These are phyloP conservation scores for Corylus avellana DNA, from an alignment of 306 rosid species.

Conservation along the genomic window DNA sequence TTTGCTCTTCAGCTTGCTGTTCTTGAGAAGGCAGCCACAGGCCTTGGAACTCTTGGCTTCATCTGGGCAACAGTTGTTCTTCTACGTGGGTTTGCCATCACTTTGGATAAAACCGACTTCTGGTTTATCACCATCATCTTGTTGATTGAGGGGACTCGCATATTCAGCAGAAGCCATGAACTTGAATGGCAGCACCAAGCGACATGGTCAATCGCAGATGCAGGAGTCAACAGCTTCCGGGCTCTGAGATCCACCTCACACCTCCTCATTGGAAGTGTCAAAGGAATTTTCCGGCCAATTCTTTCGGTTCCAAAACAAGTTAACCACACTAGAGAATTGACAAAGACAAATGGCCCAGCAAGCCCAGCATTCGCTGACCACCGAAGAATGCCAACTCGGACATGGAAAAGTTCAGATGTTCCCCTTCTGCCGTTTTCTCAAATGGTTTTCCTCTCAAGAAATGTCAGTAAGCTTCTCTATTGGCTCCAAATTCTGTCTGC, in stretches of 20 bases:
- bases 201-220: slow-evolving; percentile 79
- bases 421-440: slow-evolving; percentile 75
- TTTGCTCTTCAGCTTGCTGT: slow-evolving; percentile 86
- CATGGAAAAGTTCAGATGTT: slow-evolving; percentile 75
- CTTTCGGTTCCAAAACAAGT: slow-evolving; percentile 25
- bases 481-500: slow-evolving; percentile 98
- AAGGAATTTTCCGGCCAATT: slow-evolving; percentile 49
- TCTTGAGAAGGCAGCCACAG: slow-evolving; percentile 83
- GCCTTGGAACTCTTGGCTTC: slow-evolving; percentile 90
- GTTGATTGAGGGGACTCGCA: slow-evolving; percentile 79
- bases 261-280: slow-evolving; percentile 36
- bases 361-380: slow-evolving; percentile 22
- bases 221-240: slow-evolving; percentile 63
- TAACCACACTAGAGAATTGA: slow-evolving; percentile 30
- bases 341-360: slow-evolving; percentile 20
- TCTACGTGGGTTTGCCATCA: slow-evolving; percentile 92
- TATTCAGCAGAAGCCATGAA: slow-evolving; percentile 95
- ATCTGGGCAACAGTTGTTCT: slow-evolving; percentile 96
- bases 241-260: slow-evolving; percentile 53
- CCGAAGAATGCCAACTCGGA: slow-evolving; percentile 58
- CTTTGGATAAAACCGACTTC: slow-evolving; percentile 69
- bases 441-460: slow-evolving; percentile 66
- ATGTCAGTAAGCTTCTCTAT: slow-evolving; percentile 78
- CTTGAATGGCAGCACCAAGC: slow-evolving; percentile 99
- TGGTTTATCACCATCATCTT: slow-evolving; percentile 87